Conservation (phyloP, 148 eudicot genomes). For the Fagopyrum homotropicum region DNA sequence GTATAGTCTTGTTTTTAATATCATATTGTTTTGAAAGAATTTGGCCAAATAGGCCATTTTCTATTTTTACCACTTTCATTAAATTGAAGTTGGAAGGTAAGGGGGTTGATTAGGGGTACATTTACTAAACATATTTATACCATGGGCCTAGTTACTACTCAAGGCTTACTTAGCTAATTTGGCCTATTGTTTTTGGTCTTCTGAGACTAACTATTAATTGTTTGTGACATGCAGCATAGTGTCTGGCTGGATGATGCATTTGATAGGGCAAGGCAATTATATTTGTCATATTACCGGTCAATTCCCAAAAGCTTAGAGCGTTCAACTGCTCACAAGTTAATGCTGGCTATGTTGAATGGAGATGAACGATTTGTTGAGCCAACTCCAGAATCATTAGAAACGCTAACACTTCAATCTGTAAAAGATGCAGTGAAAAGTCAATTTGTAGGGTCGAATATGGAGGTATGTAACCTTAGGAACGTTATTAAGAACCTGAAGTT, state of each 20-base stretch:
- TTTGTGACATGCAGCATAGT: constrained; percentile 71
- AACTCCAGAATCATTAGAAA: constrained; percentile 81
- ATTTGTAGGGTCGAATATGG: constrained; percentile 84
- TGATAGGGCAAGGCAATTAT: constrained; percentile 91
- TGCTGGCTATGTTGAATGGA: constrained; percentile 90
- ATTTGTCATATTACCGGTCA: constrained; percentile 90
- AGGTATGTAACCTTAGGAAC: constrained; percentile 38
- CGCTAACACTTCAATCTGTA: constrained; percentile 60
- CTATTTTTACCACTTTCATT: too few relatives aligned
- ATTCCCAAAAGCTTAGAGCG: constrained; percentile 99
- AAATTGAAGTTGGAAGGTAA: too few relatives aligned
- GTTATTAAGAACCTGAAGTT: neutral
- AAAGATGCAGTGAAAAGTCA: constrained; percentile 94
- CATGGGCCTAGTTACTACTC: too few relatives aligned
- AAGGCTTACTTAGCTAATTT: too few relatives aligned
- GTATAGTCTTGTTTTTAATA: neutral
- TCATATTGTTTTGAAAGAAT: neutral
- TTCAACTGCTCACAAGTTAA: constrained; percentile 91
- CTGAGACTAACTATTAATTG: neutral
- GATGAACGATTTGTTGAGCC: constrained; percentile 99
- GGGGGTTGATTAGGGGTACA: too few relatives aligned
- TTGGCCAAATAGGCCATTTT: too few relatives aligned
- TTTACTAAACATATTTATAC: too few relatives aligned
- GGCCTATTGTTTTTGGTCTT: neutral
- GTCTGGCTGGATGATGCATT: constrained; percentile 99